Conservation (phyloP, 768 basidiomycete genomes). For the Albatrellus ellisii region DNA sequence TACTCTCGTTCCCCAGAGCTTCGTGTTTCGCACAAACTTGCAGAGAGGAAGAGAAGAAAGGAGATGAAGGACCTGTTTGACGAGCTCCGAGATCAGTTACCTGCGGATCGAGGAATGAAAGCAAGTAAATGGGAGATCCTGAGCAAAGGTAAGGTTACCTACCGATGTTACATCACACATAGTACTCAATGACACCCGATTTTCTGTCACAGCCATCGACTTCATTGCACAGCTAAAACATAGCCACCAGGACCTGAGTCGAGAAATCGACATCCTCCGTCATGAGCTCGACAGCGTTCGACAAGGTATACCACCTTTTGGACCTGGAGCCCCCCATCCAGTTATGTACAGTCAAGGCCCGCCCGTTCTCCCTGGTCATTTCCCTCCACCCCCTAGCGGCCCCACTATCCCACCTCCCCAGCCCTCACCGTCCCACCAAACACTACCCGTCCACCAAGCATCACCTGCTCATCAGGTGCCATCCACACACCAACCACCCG, state of each 20-base stretch:
- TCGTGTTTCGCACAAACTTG: slow-evolving; percentile 91
- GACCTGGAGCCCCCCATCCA: slow-evolving; percentile 28
- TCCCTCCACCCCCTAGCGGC: slow-evolving; percentile 29
- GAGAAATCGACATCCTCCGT: slow-evolving; percentile 68
- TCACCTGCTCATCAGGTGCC: background rate
- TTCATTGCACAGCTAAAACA: slow-evolving; percentile 73
- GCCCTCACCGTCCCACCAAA: slow-evolving; percentile 14
- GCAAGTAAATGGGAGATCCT: slow-evolving; percentile 99
- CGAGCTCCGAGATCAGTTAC: slow-evolving; percentile 85
- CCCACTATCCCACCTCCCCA: slow-evolving; percentile 32
- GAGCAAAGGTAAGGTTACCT: slow-evolving; percentile 62
- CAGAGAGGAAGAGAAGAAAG: slow-evolving; percentile 91
- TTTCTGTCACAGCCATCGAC: slow-evolving; percentile 55
- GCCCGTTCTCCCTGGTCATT: slow-evolving; percentile 27
- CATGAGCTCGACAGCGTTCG: slow-evolving; percentile 58
- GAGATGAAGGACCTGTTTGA: slow-evolving; percentile 99
- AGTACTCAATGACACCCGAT: background rate
- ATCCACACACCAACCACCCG: too few relatives aligned
- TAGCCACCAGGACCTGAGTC: slow-evolving; percentile 59
- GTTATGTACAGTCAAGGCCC: slow-evolving; percentile 21
- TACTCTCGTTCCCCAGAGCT: slow-evolving; percentile 95
- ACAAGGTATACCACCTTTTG: slow-evolving; percentile 38
- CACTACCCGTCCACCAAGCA: too few relatives aligned
- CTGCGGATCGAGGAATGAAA: slow-evolving; percentile 88
- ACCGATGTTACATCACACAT: background rate